A percentile compares a stretch with the other conserved stretches of the same genome.
phyloP scores from a whole-genome alignment of 768 basidiomycete genomes.

The Rubroboletus pulcherrimus region DNA sequence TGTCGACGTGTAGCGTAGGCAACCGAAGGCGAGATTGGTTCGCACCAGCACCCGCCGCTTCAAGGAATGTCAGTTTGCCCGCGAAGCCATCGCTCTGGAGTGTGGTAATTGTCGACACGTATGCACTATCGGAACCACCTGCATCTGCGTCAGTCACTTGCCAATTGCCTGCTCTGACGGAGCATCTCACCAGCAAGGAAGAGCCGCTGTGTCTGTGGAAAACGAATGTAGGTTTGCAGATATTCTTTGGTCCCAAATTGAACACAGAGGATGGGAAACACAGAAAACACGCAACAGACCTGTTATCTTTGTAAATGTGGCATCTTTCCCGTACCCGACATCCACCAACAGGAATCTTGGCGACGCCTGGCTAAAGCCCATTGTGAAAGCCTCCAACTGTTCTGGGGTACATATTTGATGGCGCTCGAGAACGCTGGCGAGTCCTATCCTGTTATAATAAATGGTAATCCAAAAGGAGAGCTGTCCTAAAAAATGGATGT shows the following conservation, averaged over 20 bases:
- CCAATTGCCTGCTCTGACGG: not conserved
- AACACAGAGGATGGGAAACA: not conserved
- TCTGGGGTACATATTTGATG: constrained; percentile 57
- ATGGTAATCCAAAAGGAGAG: constrained; percentile 75
- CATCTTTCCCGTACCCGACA: constrained; percentile 60
- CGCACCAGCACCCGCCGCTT: constrained; percentile 42
- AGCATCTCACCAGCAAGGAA: constrained; percentile 61
- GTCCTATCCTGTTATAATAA: constrained; percentile 61
- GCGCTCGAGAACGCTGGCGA: constrained; percentile 47
- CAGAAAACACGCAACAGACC: constrained; percentile 37
- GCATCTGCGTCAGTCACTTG: constrained; percentile 1
- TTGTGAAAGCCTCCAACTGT: constrained; percentile 66
- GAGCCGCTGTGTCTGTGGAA: constrained; percentile 70
- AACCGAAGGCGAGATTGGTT: constrained; percentile 47
- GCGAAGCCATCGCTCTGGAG: constrained; percentile 60
- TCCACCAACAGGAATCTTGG: constrained; percentile 70
- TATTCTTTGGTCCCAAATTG: constrained; percentile 46
- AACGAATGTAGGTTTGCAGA: constrained; percentile 63
- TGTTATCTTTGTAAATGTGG: constrained; percentile 64
- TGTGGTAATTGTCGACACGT: constrained; percentile 51
- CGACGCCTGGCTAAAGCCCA: constrained; percentile 71
- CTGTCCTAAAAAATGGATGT: constrained; percentile 55
- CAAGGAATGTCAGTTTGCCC: constrained; percentile 63
- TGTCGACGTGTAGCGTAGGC: constrained; percentile 52
- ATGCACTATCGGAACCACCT: constrained; percentile 58